phyloP scores from a whole-genome alignment of 1,284 basidiomycete species.

The Leccinum subrobustum region DNA sequence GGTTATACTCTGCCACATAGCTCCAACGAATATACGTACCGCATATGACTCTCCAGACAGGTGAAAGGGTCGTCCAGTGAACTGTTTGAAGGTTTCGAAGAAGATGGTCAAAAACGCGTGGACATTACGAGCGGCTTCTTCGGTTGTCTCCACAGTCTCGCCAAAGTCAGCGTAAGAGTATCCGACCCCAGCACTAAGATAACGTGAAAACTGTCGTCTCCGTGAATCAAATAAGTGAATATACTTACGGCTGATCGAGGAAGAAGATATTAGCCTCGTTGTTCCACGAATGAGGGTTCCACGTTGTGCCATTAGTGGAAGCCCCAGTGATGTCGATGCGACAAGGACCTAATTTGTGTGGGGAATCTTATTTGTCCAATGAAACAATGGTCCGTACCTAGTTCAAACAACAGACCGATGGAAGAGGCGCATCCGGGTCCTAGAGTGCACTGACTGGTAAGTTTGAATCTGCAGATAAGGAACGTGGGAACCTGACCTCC shows the following conservation, averaged over 20 bases:
- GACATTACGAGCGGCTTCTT: conserved; percentile 71
- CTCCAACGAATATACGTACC: conserved; percentile 34
- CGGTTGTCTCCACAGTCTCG: conserved; percentile 57
- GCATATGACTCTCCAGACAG: conserved; percentile 72
- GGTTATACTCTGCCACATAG: not conserved
- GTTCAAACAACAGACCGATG: conserved; percentile 68
- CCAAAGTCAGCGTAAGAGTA: conserved; percentile 53
- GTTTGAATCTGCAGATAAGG: conserved; percentile 15
- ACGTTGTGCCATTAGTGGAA: conserved; percentile 50
- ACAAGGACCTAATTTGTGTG: conserved; percentile 47
- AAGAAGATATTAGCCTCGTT: conserved; percentile 70
- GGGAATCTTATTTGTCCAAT: conserved; percentile 8
- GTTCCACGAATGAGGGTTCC: conserved; percentile 72
- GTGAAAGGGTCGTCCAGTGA: conserved; percentile 62
- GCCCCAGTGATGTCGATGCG: conserved; percentile 49
- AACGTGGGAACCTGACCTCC: conserved; percentile 43
- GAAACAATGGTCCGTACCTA: conserved; percentile 40
- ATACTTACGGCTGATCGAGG: conserved; percentile 66
- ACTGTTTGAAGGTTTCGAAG: conserved; percentile 73
- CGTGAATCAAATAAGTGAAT: conserved; percentile 30
- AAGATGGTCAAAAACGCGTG: conserved; percentile 73
- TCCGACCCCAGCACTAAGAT: conserved; percentile 43
- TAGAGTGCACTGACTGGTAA: conserved; percentile 24
- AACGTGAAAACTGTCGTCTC: conserved; percentile 5
- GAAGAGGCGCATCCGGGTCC: conserved; percentile 66